Base-by-base conservation (phyloP, 192 early-diverging fungal species). In the Linnemannia elongata region DNA sequence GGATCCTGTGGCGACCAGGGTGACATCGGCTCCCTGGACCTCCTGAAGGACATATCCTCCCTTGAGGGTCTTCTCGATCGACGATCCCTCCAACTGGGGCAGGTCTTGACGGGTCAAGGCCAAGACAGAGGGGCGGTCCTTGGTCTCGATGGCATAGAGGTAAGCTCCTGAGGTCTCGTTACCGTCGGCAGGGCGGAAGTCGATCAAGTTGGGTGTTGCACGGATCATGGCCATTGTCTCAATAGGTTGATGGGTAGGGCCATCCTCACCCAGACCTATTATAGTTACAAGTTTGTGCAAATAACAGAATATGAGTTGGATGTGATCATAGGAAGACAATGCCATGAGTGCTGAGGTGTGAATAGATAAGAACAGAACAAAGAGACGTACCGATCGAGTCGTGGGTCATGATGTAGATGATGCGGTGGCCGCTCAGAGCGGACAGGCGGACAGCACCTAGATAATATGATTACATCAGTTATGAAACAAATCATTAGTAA, bases 361-460 rank as follows among this genome's bases (percentile, higher is more conserved):
- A 30, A 15, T 3, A 35, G 38, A 68, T 7, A 78, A 35, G 22
- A n/a, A 36, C 4, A 5, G 9, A 35, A 4, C 13, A 36, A 4
- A 5, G 9, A 17, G 52, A 57, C 39, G 38, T 78, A 82, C 97
- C 98, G 77, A 99, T 97, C 52, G 98, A 99, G 91, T 99, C 98
- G 93, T 99, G 98, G 75, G 98, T 99, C 96, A 98, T 97, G 82
- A 99, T 95, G 92, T 98, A 99, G 78, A 99, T 86, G 76, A 99
- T 95, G 45, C 96, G 97, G 80, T 96, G 94, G 44, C 95, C 92
- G 74, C 96, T 95, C 71, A 99, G 91, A 10, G 98, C 97, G 71
- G 95, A 92, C 60, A 99, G 91, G 88, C 98, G 96, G 57, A 96
- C 93, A 52, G 97, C 95, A 52, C 97, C 97, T 66, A 92, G 93